These are phyloP conservation scores for Eucalyptus lansdowneana DNA, from an alignment of 345 rosid species.

Conservation along the genomic window DNA sequence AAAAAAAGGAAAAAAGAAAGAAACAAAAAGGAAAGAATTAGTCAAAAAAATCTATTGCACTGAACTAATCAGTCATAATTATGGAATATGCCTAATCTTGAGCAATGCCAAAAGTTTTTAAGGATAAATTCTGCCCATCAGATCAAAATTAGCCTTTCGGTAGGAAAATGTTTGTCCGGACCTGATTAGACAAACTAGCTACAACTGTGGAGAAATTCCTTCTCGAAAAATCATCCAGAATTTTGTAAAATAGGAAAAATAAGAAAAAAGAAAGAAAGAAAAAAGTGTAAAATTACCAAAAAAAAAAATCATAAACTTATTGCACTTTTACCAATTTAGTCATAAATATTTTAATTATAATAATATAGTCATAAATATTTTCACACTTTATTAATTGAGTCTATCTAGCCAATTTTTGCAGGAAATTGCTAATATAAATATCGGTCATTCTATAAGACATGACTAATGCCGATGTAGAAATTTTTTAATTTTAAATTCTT, in stretches of 20 bases:
- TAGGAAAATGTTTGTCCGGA: neutral
- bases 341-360: no score
- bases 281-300: no score
- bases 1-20: no score
- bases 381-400: rapidly evolving
- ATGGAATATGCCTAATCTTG: neutral
- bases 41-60: no score
- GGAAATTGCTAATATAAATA: rapidly evolving
- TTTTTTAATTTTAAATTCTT: no score
- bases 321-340: rapidly evolving
- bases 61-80: no score
- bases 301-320: no score
- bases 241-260: no score
- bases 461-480: no score
- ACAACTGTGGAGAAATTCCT: neutral
- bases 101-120: neutral
- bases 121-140: neutral
- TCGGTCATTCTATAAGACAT: rapidly evolving
- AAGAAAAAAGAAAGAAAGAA: no score
- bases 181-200: neutral
- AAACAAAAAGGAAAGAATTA: neutral
- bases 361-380: no score
- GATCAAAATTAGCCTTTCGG: neutral
- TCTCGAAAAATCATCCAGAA: neutral
- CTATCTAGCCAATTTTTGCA: rapidly evolving